Evolutionary conservation across 2,329 filamentous ascomycete genomes (phyloP), one percentile per base, ranked within the genome.

Genomic region (Dactylellina parvicollis): DNA sequence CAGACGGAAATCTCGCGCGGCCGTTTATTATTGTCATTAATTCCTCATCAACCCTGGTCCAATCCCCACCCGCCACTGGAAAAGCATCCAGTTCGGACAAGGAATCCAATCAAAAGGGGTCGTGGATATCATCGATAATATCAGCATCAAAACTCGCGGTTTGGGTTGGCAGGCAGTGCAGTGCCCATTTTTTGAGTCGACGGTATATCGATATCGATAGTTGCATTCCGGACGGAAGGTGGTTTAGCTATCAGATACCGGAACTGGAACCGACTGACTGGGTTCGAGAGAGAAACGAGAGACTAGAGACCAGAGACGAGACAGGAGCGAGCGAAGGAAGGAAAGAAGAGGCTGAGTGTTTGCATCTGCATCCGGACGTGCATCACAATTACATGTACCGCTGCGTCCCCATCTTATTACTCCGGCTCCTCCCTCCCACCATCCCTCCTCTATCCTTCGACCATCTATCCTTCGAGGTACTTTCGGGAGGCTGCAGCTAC

Each of bases 81-180:
- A n/a, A n/a, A n/a, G n/a, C n/a, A n/a, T n/a, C n/a, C n/a, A n/a
- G n/a, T n/a, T n/a, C 20, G 32, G 20, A 14, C 42, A 16, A 49
- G 36, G 40, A 20, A 42, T 64, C 66, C 66, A 71, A 64, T 64
- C 59, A 56, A 72, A 65, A 72, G 67, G 67, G 59, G 67, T 59
- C 20, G 40, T 14, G 16, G 12, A 5, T 14, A 3, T 5, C n/a
- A n/a, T n/a, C n/a, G n/a, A n/a, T n/a, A n/a, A n/a, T n/a, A n/a
- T n/a, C n/a, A n/a, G n/a, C n/a, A n/a, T n/a, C n/a, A n/a, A n/a
- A n/a, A n/a, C n/a, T n/a, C n/a, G n/a, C n/a, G n/a, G n/a, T n/a
- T n/a, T n/a, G n/a, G n/a, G n/a, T n/a, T n/a, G n/a, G n/a, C n/a
- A n/a, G n/a, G n/a, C n/a, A n/a, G n/a, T n/a, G n/a, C n/a, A n/a